Evolutionary conservation across 768 basidiomycete genomes (phyloP).

Genomic region (Xerocomus spinulosus): DNA sequence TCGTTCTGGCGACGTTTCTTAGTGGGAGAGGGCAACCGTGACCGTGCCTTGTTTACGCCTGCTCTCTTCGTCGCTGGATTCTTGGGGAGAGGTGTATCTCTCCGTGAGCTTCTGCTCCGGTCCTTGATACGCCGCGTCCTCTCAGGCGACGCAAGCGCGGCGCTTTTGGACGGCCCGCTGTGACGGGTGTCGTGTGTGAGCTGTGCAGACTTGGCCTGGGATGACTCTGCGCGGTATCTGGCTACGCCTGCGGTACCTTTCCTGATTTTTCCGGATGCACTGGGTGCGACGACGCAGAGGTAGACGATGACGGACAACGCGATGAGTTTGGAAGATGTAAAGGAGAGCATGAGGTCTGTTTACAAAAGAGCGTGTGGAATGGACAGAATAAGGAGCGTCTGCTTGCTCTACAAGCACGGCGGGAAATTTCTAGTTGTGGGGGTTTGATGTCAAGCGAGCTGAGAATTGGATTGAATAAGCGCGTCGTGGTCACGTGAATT

Average conservation of each 20-base stretch:
- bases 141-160: neutral
- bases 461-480: neutral
- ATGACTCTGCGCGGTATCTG: neutral
- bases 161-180: constrained; percentile 6
- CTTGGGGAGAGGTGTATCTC: neutral
- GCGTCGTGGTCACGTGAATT: constrained; percentile 21
- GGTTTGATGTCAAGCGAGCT: neutral
- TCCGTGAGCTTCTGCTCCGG: neutral
- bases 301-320: constrained; percentile 10
- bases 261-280: constrained; percentile 2
- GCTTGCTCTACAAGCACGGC: constrained; percentile 17
- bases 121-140: neutral
- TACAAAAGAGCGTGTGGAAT: neutral
- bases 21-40: constrained; percentile 14
- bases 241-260: neutral
- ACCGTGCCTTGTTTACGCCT: neutral
- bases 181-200: neutral
- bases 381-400: neutral
- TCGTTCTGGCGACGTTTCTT: constrained; percentile 19
- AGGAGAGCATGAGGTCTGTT: constrained; percentile 6
- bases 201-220: constrained; percentile 1
- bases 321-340: constrained; percentile 10
- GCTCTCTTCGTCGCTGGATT: neutral
- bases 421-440: neutral
- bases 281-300: constrained; percentile 5